Conservation (phyloP, 2,329 filamentous ascomycete genomes). For the Aspergillus sp. region DNA sequence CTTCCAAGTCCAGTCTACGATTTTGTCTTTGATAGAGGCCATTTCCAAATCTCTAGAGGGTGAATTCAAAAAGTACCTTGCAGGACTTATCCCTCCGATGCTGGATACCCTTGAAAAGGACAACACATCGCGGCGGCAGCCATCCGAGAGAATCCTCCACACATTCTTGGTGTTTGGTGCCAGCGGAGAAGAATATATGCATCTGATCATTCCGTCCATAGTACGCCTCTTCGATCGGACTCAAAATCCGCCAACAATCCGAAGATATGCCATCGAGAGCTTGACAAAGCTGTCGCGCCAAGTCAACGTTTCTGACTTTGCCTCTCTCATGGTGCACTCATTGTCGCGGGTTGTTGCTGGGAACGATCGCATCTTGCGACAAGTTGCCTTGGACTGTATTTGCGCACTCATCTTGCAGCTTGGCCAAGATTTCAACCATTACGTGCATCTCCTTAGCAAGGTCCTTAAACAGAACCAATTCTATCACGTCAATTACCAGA, state of each 20-base stretch:
- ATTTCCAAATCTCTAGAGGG: constrained; percentile 90
- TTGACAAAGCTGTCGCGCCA: constrained; percentile 89
- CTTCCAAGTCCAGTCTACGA: constrained; percentile 75
- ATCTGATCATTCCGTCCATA: constrained; percentile 91
- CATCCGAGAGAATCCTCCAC: constrained; percentile 84
- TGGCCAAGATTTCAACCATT: constrained; percentile 89
- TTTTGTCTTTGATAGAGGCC: constrained; percentile 82
- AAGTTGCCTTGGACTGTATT: constrained; percentile 82
- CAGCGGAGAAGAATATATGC: constrained; percentile 97
- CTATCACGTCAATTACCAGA: constrained; percentile 81
- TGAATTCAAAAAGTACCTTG: constrained; percentile 95
- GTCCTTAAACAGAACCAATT: constrained; percentile 69
- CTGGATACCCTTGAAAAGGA: constrained; percentile 88
- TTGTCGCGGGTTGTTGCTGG: constrained; percentile 71
- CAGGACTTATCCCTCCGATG: constrained; percentile 83
- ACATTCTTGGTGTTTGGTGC: constrained; percentile 93
- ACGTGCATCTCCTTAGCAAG: constrained; percentile 88
- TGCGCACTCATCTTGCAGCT: constrained; percentile 94
- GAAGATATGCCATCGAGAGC: constrained; percentile 86
- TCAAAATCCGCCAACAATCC: constrained; percentile 66
- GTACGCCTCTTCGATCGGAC: constrained; percentile 89
- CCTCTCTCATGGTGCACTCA: constrained; percentile 91
- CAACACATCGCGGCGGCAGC: constrained; percentile 60
- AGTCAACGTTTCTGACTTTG: constrained; percentile 95
- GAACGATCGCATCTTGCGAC: constrained; percentile 62